Evolutionary conservation across 768 basidiomycete species (phyloP).

Genomic region (Pholiota conissans): DNA sequence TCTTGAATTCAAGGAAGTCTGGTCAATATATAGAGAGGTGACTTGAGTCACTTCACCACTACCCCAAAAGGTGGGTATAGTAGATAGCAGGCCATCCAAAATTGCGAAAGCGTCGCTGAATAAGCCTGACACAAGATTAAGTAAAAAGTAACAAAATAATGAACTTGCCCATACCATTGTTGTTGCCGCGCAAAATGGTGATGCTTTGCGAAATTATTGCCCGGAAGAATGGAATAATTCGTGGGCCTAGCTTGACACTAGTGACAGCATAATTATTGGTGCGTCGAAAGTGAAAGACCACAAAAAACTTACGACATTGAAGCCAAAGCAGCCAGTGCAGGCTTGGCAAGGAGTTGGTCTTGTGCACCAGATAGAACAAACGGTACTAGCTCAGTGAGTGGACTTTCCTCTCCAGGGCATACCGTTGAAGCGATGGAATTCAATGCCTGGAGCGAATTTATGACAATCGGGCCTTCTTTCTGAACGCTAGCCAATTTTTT

Average conservation of each 20-base stretch:
- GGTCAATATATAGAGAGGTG: conserved; percentile 55
- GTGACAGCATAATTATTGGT: neutral
- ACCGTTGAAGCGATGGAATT: conserved; percentile 58
- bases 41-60: conserved; percentile 55
- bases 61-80: conserved; percentile 86
- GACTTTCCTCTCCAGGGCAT: conserved; percentile 63
- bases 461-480: conserved; percentile 37
- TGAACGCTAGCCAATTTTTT: conserved; percentile 46
- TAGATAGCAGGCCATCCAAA: conserved; percentile 66
- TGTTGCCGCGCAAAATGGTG: conserved; percentile 41
- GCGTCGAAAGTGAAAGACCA: conserved; percentile 10
- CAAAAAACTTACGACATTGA: conserved; percentile 56
- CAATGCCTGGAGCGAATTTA: conserved; percentile 60
- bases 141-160: conserved; percentile 1
- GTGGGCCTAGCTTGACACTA: conserved; percentile 79
- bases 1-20: conserved; percentile 31
- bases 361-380: conserved; percentile 50
- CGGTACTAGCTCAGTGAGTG: conserved; percentile 61
- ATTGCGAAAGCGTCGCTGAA: conserved; percentile 41
- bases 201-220: conserved; percentile 64
- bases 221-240: conserved; percentile 84
- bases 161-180: conserved; percentile 30
- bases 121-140: conserved; percentile 21
- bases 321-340: conserved; percentile 55
- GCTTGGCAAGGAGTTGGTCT: conserved; percentile 32